Base-by-base conservation (phyloP, 2,329 filamentous ascomycete genomes). In the Claviceps purpurea region DNA sequence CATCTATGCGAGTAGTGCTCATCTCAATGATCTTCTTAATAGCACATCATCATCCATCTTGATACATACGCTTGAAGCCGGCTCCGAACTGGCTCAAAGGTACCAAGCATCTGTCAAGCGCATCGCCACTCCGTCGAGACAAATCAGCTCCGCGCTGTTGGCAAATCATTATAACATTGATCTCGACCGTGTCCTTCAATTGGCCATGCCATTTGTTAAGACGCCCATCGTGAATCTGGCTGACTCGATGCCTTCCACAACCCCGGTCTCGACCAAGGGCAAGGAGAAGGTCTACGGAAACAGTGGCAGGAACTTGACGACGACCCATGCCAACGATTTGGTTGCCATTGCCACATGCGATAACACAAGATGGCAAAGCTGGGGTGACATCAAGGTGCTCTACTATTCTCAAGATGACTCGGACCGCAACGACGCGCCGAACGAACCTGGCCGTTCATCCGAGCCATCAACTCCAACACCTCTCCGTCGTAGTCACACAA, bases 1-100 rank as follows among this genome's bases (percentile, higher is more conserved):
- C 70, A 83, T 98, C 61, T 98, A 97, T 67, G 88, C 85, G 55
- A 98, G 93, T 73, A 97, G 91, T 65, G 77, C 84, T 58, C 87
- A 94, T 61, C 73, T 98, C 55, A 93, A 91, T 64, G 84, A 90
- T 64, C 77, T 98, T 42, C 78, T 98, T 54, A 88, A 96, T 67
- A 91, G 87, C 45, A 91, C 88, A 2, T 90, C 86, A 24, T 75
- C 91, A 53, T 79, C 82, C 30, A 76, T 98, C 48, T 75, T 98
- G 51, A 82, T 86, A 62, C 78, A 79, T 34, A 85, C 89, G 8
- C 77, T 98, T 43, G 82, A 87, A 56, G 80, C 98, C 55, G 84
- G 84, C 34, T 82, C 91, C 42, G 87, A 91, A 64, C 75, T 98
- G 55, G 91, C 93, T 13, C 88, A 96, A 69, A 82, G 93, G 60